A percentile compares a stretch with the other conserved stretches of the same genome.
phyloP scores from a whole-genome alignment of 352 stramenopile genomes.

The Pythium pyrilobum region DNA sequence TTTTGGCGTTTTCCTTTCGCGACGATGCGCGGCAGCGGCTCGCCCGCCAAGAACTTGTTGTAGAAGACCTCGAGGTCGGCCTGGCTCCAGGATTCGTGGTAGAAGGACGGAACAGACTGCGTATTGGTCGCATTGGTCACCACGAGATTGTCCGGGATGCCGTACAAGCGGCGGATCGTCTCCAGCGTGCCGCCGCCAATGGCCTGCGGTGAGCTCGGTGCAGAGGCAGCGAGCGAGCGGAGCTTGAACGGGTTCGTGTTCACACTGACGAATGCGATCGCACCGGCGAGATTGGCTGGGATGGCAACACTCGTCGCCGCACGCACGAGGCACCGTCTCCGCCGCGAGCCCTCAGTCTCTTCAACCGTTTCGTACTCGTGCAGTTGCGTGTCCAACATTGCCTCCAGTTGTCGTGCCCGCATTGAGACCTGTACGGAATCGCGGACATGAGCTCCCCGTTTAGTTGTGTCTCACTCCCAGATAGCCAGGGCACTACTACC shows the following conservation, averaged over 20 bases:
- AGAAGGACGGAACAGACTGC: constrained; percentile 75
- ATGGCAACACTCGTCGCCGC: constrained; percentile 27
- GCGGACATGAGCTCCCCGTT: background rate
- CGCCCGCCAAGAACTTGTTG: constrained; percentile 38
- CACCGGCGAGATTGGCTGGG: constrained; percentile 29
- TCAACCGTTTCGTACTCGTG: constrained; percentile 29
- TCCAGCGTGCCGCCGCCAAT: constrained; percentile 19
- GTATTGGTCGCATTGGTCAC: constrained; percentile 57
- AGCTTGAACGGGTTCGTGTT: constrained; percentile 62
- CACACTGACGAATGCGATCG: constrained; percentile 63
- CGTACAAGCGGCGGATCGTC: constrained; percentile 51
- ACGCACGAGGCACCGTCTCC: constrained; percentile 32
- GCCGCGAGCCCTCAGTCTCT: background rate
- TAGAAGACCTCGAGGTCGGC: constrained; percentile 58
- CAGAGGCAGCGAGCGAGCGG: constrained; percentile 31
- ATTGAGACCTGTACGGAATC: constrained; percentile 24
- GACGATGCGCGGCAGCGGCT: constrained; percentile 41
- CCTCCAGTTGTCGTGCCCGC: constrained; percentile 39
- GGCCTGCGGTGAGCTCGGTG: background rate
- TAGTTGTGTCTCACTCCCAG: background rate
- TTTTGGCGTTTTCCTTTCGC: constrained; percentile 55
- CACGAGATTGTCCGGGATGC: constrained; percentile 59
- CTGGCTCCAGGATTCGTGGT: constrained; percentile 56
- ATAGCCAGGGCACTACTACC: too few relatives aligned
- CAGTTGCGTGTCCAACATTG: constrained; percentile 44